Conservation (phyloP, 2,329 filamentous ascomycete genomes). For the Xylariaceae sp. region DNA sequence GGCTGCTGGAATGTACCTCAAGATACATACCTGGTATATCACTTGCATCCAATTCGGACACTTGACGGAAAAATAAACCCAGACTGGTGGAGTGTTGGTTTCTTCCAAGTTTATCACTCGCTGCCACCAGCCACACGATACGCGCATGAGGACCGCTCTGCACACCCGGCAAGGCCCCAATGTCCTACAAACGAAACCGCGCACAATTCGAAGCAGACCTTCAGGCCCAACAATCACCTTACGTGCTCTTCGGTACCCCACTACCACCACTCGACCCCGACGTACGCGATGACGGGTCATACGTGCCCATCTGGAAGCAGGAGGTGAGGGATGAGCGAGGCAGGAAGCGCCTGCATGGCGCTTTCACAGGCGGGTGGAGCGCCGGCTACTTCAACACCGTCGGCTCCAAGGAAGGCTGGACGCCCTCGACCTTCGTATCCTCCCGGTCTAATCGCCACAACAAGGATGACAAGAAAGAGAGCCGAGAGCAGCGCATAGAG, state of each 20-base stretch:
- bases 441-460: slow-evolving; percentile 75
- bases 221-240: slow-evolving; percentile 63
- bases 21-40: too few species aligned
- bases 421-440: slow-evolving; percentile 85
- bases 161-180: slow-evolving; percentile 32
- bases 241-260: slow-evolving; percentile 76
- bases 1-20: too few species aligned
- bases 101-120: too few species aligned
- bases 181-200: slow-evolving; percentile 77
- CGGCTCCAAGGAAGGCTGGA: slow-evolving; percentile 97
- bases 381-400: slow-evolving; percentile 98
- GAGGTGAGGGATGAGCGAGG: slow-evolving; percentile 92
- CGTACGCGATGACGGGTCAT: slow-evolving; percentile 82
- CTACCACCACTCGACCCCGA: slow-evolving; percentile 72
- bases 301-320: slow-evolving; percentile 96
- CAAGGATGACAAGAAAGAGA: slow-evolving; percentile 46
- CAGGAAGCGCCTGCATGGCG: slow-evolving; percentile 84
- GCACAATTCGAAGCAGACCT: slow-evolving; percentile 72
- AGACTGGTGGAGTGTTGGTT: too few species aligned
- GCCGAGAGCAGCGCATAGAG: slow-evolving; percentile 59
- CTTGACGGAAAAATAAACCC: too few species aligned
- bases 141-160: slow-evolving; percentile 4
- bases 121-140: slow-evolving; percentile 9
- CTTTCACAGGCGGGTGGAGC: slow-evolving; percentile 94
- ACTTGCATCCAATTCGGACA: too few species aligned